Conservation (phyloP, 225 moss, liverwort and hornwort species). For the Rhytidiadelphus loreus region DNA sequence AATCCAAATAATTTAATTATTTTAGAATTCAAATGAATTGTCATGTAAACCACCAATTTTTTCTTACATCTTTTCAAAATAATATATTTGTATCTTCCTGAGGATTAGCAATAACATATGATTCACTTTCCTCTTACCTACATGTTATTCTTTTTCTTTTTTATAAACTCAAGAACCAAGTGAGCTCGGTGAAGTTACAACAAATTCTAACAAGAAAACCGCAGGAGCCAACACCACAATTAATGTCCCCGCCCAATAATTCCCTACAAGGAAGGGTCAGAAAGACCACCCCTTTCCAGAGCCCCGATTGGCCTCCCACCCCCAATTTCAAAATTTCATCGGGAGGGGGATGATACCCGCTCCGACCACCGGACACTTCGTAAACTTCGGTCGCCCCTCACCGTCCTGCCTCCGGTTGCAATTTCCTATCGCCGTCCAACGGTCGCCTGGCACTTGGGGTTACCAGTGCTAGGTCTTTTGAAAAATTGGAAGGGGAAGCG, state of each 20-base stretch:
- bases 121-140: no score
- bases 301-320: conserved; percentile 20
- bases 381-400: not conserved
- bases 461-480: conserved; percentile 33
- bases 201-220: not conserved
- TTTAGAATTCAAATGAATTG: not conserved
- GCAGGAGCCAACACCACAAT: not conserved
- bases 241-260: conserved; percentile 11
- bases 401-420: not conserved
- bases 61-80: not conserved
- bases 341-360: conserved; percentile 16
- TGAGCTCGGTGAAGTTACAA: not conserved
- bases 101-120: no score
- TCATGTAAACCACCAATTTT: not conserved
- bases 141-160: no score
- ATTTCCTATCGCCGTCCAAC: not conserved
- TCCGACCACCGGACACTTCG: not conserved
- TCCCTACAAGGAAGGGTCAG: conserved; percentile 14
- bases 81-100: no score
- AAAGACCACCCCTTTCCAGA: not conserved
- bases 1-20: not conserved
- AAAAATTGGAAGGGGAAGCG: conserved; percentile 15
- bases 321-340: conserved; percentile 37
- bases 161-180: not conserved
- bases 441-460: conserved; percentile 11